Conservation (phyloP, 371 early-diverging fungal species). For the Mortierella sp. region DNA sequence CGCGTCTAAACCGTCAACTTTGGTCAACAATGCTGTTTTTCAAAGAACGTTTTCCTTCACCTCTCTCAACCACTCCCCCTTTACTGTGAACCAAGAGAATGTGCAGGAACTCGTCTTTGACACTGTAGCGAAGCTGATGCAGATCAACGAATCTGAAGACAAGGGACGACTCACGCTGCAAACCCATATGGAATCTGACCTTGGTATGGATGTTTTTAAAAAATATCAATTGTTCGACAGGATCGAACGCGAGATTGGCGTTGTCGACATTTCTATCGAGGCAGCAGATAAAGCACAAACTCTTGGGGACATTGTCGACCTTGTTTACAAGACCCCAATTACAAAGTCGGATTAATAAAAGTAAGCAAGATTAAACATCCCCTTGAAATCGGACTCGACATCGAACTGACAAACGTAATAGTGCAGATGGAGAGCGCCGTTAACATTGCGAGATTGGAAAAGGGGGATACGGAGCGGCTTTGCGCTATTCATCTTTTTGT, state of each 20-base stretch:
- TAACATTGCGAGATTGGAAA: no score
- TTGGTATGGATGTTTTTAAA: constrained; percentile 38
- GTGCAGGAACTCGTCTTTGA: constrained; percentile 27
- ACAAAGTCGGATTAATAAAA: not conserved
- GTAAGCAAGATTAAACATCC: not conserved
- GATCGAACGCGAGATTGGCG: constrained; percentile 18
- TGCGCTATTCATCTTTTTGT: no score
- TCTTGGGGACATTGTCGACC: constrained; percentile 23
- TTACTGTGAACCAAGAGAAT: not conserved
- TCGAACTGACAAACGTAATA: no score
- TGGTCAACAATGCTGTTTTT: not conserved
- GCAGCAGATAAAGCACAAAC: constrained; percentile 31
- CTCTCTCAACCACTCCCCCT: not conserved
- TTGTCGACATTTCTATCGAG: constrained; percentile 26
- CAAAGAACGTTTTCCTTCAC: not conserved
- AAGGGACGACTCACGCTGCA: constrained; percentile 10
- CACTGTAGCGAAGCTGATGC: constrained; percentile 17
- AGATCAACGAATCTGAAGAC: constrained; percentile 20
- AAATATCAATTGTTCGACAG: constrained; percentile 35
- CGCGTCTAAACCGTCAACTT: no score
- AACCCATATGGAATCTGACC: constrained; percentile 19
- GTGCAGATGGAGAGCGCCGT: no score
- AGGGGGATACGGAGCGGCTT: no score
- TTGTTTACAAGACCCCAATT: constrained; percentile 1
- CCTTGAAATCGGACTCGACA: not conserved